Percentiles rank a stretch among this genome's conserved stretches.
These are phyloP conservation scores for Cyanodermella asteris DNA, from an alignment of 2,329 filamentous ascomycete genomes.

Conservation along the genomic window DNA sequence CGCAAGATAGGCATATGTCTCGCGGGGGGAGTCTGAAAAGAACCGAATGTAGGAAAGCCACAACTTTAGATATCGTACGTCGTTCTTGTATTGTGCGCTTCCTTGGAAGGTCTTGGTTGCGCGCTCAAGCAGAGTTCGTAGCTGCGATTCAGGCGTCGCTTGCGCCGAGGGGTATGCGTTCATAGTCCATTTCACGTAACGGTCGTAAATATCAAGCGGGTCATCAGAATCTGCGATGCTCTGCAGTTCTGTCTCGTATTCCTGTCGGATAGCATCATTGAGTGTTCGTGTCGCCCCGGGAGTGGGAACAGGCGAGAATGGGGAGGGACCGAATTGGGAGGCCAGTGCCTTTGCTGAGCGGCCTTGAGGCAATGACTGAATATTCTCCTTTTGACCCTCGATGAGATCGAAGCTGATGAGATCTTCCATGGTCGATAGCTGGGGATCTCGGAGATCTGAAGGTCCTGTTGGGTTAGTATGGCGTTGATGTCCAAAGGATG, in stretches of 20 bases:
- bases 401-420: conserved; percentile 62
- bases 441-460: conserved; percentile 3
- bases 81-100: conserved; percentile 80
- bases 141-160: conserved; percentile 74
- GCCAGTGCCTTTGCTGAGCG: conserved; percentile 77
- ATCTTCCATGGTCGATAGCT: conserved; percentile 20
- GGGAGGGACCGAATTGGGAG: conserved; percentile 50
- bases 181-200: conserved; percentile 92
- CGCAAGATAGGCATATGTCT: conserved; percentile 78
- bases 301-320: conserved; percentile 38
- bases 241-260: conserved; percentile 68
- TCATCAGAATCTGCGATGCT: conserved; percentile 74
- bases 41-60: conserved; percentile 89
- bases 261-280: conserved; percentile 57
- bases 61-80: conserved; percentile 75
- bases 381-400: conserved; percentile 94
- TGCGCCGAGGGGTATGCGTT: conserved; percentile 89
- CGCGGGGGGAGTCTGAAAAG: conserved; percentile 80
- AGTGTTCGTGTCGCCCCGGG: conserved; percentile 53
- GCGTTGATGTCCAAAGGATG: too few species aligned
- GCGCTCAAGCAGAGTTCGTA: conserved; percentile 72
- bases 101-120: conserved; percentile 76
- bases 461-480: too few species aligned
- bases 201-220: conserved; percentile 82
- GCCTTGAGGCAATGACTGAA: conserved; percentile 73